These are phyloP conservation scores for Pseudogymnoascus sp. DNA, from an alignment of 2,329 filamentous ascomycete genomes.

Conservation along the genomic window DNA sequence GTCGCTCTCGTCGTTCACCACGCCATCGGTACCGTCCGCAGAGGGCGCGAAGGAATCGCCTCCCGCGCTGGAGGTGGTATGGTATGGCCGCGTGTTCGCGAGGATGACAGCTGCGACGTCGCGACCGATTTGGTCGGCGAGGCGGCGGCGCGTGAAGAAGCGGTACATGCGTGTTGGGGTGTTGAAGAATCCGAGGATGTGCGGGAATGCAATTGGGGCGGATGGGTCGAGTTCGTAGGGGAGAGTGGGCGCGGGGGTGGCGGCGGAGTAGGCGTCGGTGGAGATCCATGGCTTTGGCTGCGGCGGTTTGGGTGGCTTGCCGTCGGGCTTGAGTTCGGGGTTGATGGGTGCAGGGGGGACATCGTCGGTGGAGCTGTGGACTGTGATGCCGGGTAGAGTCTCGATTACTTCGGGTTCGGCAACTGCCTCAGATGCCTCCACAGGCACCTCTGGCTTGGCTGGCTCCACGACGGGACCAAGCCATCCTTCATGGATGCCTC, in stretches of 20 bases:
- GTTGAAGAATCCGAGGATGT: slow-evolving; percentile 86
- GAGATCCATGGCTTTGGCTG: slow-evolving; percentile 69
- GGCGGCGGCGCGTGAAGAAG: slow-evolving; percentile 73
- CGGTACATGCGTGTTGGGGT: slow-evolving; percentile 80
- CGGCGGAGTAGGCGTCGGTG: slow-evolving; percentile 61
- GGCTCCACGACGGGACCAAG: slow-evolving; percentile 71
- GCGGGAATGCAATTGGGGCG: slow-evolving; percentile 68
- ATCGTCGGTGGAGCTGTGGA: slow-evolving; percentile 24
- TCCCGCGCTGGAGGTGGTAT: slow-evolving; percentile 35
- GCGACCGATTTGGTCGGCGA: slow-evolving; percentile 83
- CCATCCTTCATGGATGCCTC: slow-evolving; percentile 94
- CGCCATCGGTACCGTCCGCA: neutral
- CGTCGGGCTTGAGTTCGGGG: slow-evolving; percentile 33
- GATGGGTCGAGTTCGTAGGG: slow-evolving; percentile 68
- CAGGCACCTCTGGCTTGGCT: slow-evolving; percentile 26
- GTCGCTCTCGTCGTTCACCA: slow-evolving; percentile 18
- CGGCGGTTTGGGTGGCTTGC: slow-evolving; percentile 49
- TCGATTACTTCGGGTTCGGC: slow-evolving; percentile 22
- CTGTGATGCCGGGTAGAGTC: slow-evolving; percentile 19
- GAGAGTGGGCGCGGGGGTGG: slow-evolving; percentile 54
- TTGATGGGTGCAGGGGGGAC: slow-evolving; percentile 15
- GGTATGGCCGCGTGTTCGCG: slow-evolving; percentile 41
- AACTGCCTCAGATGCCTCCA: slow-evolving; percentile 11
- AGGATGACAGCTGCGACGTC: slow-evolving; percentile 82
- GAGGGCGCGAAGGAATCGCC: slow-evolving; percentile 32